Evolutionary conservation across 495 filamentous ascomycete genomes (phyloP).

Genomic region (Hypoxylon trugodes): DNA sequence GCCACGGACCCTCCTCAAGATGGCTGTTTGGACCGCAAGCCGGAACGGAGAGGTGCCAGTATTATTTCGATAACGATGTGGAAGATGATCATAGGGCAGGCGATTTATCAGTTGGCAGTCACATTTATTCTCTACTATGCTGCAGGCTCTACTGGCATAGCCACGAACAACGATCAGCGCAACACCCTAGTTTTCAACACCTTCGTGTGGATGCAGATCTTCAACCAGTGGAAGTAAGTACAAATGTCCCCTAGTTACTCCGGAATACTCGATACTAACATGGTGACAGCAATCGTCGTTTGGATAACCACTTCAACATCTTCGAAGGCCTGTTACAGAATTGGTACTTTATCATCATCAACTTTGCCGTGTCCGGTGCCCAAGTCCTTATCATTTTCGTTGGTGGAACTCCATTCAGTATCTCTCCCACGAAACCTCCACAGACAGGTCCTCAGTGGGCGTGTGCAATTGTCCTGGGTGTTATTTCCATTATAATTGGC

Average conservation of each 20-base stretch:
- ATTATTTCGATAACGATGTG: slow-evolving; percentile 89
- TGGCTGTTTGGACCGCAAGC: slow-evolving; percentile 81
- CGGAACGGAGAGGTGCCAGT: slow-evolving; percentile 76
- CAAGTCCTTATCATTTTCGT: slow-evolving; percentile 85
- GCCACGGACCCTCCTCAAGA: slow-evolving; percentile 85
- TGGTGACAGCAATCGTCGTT: slow-evolving; percentile 71
- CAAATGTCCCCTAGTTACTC: background rate
- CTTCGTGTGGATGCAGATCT: slow-evolving; percentile 97
- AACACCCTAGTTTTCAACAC: slow-evolving; percentile 88
- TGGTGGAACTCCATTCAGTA: slow-evolving; percentile 75
- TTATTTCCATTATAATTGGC: slow-evolving; percentile 77
- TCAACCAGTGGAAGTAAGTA: slow-evolving; percentile 90
- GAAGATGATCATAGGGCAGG: slow-evolving; percentile 94
- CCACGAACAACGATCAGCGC: slow-evolving; percentile 58
- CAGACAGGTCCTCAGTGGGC: slow-evolving; percentile 79
- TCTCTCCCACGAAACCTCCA: slow-evolving; percentile 51
- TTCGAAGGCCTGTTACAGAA: slow-evolving; percentile 82
- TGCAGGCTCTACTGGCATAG: slow-evolving; percentile 66
- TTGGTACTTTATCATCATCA: slow-evolving; percentile 85
- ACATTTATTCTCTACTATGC: slow-evolving; percentile 84
- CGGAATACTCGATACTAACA: slow-evolving; percentile 42
- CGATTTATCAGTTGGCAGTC: slow-evolving; percentile 79
- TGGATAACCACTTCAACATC: slow-evolving; percentile 91
- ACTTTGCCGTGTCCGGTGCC: slow-evolving; percentile 77
- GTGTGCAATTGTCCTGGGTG: slow-evolving; percentile 74